phyloP scores from a whole-genome alignment of 495 filamentous ascomycete species.

The Aspergillus baeticus region DNA sequence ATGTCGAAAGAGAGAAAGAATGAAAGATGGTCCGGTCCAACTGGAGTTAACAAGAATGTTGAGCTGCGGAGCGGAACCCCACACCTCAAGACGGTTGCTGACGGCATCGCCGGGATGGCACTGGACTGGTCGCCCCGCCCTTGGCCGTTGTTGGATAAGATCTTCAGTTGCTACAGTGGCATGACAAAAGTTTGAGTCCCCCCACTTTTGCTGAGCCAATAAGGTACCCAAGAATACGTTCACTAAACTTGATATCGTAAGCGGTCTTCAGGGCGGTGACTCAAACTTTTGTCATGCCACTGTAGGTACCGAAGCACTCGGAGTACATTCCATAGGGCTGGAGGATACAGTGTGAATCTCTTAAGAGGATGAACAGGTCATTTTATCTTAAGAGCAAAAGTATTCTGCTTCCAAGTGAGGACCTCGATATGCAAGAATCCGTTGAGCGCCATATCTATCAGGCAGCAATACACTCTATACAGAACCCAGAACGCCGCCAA shows the following conservation, averaged over 20 bases:
- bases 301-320: too few relatives aligned
- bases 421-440: background rate
- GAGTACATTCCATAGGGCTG: too few relatives aligned
- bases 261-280: too few relatives aligned
- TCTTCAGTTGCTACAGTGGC: too few relatives aligned
- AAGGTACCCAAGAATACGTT: too few relatives aligned
- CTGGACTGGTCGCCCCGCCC: slow-evolving; percentile 12
- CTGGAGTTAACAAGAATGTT: slow-evolving; percentile 10
- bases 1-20: slow-evolving; percentile 17
- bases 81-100: slow-evolving; percentile 8
- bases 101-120: background rate
- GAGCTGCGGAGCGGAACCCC: slow-evolving; percentile 30
- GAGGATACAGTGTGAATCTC: too few relatives aligned
- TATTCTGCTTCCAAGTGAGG: background rate
- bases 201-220: too few relatives aligned
- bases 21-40: slow-evolving; percentile 16
- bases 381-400: background rate
- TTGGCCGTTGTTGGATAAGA: background rate
- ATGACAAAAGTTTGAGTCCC: background rate
- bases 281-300: too few relatives aligned
- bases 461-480: slow-evolving; percentile 11
- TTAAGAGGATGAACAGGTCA: background rate
- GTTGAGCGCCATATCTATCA: slow-evolving; percentile 6
- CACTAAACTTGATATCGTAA: too few relatives aligned
- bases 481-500: slow-evolving; percentile 1